phyloP scores from a whole-genome alignment of 371 early-diverging fungal genomes.

The Batkoa obscura region DNA sequence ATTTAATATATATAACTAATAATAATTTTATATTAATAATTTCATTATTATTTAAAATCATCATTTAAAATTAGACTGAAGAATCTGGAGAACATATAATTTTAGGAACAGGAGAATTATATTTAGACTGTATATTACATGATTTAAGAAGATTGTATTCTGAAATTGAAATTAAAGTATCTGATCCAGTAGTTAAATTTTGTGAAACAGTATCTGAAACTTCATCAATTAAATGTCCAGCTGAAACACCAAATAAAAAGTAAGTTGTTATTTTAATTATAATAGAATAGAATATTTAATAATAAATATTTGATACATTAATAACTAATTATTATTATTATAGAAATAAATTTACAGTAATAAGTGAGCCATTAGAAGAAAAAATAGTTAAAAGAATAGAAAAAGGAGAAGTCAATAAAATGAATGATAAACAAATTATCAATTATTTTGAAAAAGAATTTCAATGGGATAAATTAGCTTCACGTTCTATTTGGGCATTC shows the following conservation, averaged over 20 bases:
- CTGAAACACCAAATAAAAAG: constrained; percentile 95
- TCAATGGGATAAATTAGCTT: constrained; percentile 84
- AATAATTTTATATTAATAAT: too few species aligned
- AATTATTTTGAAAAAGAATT: constrained; percentile 63
- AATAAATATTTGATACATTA: too few species aligned
- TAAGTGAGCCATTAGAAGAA: constrained; percentile 84
- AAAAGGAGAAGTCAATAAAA: constrained; percentile 18
- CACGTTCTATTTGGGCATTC: constrained; percentile 92
- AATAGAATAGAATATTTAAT: too few species aligned
- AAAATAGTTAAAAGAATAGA: constrained; percentile 86
- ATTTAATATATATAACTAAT: not conserved
- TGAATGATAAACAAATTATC: constrained; percentile 59
- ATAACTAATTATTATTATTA: not conserved
- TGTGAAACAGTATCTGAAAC: constrained; percentile 93
- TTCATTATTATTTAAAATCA: not conserved
- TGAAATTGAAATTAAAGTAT: constrained; percentile 91
- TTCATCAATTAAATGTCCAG: constrained; percentile 83
- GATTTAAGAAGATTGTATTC: constrained; percentile 85
- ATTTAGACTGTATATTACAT: constrained; percentile 89
- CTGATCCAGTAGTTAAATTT: constrained; percentile 90
- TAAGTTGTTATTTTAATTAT: constrained; percentile 12
- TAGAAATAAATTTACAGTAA: constrained; percentile 87
- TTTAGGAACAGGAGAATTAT: constrained; percentile 86
- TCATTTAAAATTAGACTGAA: constrained; percentile 34
- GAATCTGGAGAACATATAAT: constrained; percentile 95